These are phyloP conservation scores for Cornus suecica DNA, from an alignment of 148 eudicot species.

Conservation along the genomic window DNA sequence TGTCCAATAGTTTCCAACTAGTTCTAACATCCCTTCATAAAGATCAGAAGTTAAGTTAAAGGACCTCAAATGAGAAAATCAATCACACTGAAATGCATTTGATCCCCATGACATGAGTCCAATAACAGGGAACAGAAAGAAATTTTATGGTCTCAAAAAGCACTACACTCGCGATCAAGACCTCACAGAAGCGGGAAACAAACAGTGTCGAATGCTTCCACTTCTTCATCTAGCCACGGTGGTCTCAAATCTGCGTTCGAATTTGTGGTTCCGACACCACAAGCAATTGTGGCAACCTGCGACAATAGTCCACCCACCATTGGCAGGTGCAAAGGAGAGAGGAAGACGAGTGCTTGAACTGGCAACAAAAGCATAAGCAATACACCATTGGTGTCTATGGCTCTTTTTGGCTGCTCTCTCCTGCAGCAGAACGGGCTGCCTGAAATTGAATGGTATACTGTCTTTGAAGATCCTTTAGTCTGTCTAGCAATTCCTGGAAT, in stretches of 20 bases:
- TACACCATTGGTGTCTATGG: background rate
- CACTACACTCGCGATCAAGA: background rate
- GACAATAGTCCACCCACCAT: background rate
- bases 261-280: background rate
- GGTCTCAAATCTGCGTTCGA: no score
- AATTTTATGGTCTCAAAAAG: background rate
- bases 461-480: conserved; percentile 71
- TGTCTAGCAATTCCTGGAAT: conserved; percentile 83
- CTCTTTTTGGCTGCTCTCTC: conserved; percentile 43
- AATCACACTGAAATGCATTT: background rate
- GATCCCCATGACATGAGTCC: conserved; percentile 1
- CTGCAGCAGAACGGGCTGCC: conserved; percentile 50
- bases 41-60: background rate
- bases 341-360: background rate
- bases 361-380: background rate
- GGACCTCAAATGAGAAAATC: background rate
- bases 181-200: background rate
- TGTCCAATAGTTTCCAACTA: conserved; percentile 4
- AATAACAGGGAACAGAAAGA: background rate
- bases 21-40: background rate
- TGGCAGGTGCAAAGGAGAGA: background rate
- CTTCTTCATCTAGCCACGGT: background rate
- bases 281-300: conserved; percentile 4
- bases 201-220: background rate
- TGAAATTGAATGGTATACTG: conserved; percentile 55